A percentile compares a stretch with the other conserved stretches of the same genome.
Evolutionary conservation across 179 eudicot species (phyloP).

Genomic region (Beta corolliflora): DNA sequence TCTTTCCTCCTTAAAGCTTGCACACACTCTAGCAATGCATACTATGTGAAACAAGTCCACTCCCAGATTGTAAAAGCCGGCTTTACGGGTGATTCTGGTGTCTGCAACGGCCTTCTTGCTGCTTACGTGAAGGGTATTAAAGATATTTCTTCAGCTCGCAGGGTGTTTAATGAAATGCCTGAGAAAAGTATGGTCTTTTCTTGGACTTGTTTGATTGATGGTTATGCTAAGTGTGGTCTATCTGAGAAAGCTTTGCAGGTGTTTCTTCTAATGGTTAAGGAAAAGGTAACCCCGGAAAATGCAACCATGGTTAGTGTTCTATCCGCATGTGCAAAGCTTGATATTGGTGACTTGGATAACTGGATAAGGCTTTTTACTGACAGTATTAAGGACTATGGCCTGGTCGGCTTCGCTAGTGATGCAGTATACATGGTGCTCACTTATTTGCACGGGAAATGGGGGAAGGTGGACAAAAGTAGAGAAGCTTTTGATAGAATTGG

Average conservation of each 20-base stretch:
- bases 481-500: conserved; percentile 62
- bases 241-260: conserved; percentile 57
- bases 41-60: conserved; percentile 51
- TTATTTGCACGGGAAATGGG: conserved; percentile 66
- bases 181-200: conserved; percentile 50
- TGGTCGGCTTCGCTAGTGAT: conserved; percentile 29
- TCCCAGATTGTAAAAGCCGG: conserved; percentile 55
- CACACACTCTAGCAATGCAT: conserved; percentile 24
- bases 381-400: conserved; percentile 22
- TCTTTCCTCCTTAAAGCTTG: conserved; percentile 72
- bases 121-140: conserved; percentile 54
- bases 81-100: conserved; percentile 35
- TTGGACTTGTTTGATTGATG: conserved; percentile 76
- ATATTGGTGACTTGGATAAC: conserved; percentile 32
- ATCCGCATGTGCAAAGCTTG: conserved; percentile 63
- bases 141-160: conserved; percentile 52
- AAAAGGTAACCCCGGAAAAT: conserved; percentile 50
- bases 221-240: conserved; percentile 52
- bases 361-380: conserved; percentile 47
- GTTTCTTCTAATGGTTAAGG: conserved; percentile 51
- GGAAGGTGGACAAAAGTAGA: conserved; percentile 49
- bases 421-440: conserved; percentile 51
- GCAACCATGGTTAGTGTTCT: conserved; percentile 70
- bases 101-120: conserved; percentile 61
- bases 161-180: conserved; percentile 76